Evolutionary conservation across 306 rosid species (phyloP), one percentile per base, ranked within the genome.

Genomic region (barrel medic (Medicago truncatula)): DNA sequence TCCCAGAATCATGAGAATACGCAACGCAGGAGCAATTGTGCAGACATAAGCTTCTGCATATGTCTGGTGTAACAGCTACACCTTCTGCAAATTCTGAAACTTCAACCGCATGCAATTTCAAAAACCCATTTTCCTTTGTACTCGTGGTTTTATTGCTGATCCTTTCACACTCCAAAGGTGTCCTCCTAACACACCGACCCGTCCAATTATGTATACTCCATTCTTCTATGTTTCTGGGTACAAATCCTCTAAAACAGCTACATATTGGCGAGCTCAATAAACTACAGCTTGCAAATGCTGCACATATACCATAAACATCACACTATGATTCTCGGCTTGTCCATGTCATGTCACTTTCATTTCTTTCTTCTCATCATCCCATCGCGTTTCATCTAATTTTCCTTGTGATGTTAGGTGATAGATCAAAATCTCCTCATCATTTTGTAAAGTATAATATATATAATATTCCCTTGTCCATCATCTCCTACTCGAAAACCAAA

Each of bases 181-280:
- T 39, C 7, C 60, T 82, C 36, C 84, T 78, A 57, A 81, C 50
- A 64, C 90, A 90, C n/a, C 92, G 83, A 54, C 39, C 50, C 2
- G 61, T 79, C 87, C 87, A 85, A 8, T 68, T 76, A 1, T 75
- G 44, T 0, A 2, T 49, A 0, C 57, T 56, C 88, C 92, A 88
- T 0, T 75, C 84, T n/a, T 77, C 46, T 64, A 4, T 20, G 46
- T 63, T 78, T 68, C 75, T 86, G 5, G 90, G 87, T 17, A 17
- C 58, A 57, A 84, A 90, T 20, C 92, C 90, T 36, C 9, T 70
- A 43, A 84, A 72, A 69, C 92, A 90, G 3, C 73, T 70, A 12
- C 96, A 86, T 15, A 68, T 7, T 0, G 92, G 83, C 13, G 64
- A 43, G 0, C 0, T 54, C 5, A 34, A 20, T 1, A 76, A 14